Conservation (phyloP, 352 stramenopile species). For the Globisporangium solare region DNA sequence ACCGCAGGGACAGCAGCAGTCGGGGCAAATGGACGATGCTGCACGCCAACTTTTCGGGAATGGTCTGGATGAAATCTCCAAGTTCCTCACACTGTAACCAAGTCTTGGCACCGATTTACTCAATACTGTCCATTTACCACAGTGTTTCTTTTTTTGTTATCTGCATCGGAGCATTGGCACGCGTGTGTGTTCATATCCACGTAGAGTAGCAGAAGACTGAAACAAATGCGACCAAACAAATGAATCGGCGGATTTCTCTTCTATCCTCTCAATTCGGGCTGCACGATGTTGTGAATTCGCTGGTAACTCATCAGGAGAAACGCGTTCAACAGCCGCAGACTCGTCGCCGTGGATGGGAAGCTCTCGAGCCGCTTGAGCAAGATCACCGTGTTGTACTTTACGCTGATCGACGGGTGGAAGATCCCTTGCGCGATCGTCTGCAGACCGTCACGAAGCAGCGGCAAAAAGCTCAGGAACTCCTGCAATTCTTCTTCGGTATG, state of each 20-base stretch:
- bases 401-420: conserved; percentile 81
- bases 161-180: too few relatives aligned
- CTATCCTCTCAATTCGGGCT: conserved; percentile 31
- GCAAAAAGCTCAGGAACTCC: conserved; percentile 82
- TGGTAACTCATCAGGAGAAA: conserved; percentile 85
- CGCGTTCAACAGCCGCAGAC: conserved; percentile 64
- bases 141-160: too few relatives aligned
- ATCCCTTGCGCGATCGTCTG: conserved; percentile 82
- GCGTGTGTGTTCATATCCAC: too few relatives aligned
- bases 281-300: conserved; percentile 74
- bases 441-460: conserved; percentile 67
- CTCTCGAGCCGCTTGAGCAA: conserved; percentile 83
- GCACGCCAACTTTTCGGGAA: conserved; percentile 38
- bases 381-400: conserved; percentile 87
- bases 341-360: conserved; percentile 65
- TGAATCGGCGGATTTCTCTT: too few relatives aligned
- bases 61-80: conserved; percentile 44
- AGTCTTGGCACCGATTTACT: background rate
- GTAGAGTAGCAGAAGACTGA: too few relatives aligned
- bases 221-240: too few relatives aligned
- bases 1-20: background rate
- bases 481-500: conserved; percentile 73
- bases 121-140: too few relatives aligned
- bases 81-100: conserved; percentile 26
- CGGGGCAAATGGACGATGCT: conserved; percentile 8